Evolutionary conservation across 495 filamentous ascomycete species (phyloP), one percentile per base, ranked within the genome.

Genomic region (Podospora appendiculata): DNA sequence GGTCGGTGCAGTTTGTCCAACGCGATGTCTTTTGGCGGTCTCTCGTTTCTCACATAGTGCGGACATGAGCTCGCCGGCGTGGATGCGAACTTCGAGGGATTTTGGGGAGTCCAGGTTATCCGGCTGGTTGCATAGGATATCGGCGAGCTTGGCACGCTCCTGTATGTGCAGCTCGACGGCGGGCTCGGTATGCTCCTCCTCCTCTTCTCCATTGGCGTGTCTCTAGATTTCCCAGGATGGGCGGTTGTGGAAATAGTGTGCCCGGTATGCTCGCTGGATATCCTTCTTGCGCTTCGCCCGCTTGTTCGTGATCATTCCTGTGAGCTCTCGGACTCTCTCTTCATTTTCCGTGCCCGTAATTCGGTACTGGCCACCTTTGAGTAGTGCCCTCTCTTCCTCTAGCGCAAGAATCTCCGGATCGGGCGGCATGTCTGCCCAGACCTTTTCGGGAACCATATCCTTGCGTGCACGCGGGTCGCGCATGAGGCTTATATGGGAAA

Each of bases 401-500:
- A 64, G 56, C 8, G 46, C 42, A 16, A n/a, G 35, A 25, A 64
- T 64, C 45, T 51, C 47, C 18, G 53, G 61, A 45, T 64, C 58
- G 0, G 56, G 50, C 14, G 50, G 50, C 19, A 59, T 13, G 25
- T 41, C 47, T 1, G 4, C 25, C 54, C 52, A 58, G 4, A 61
- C 44, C 41, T 64, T 47, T 12, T 57, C 50, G 10, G 61, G 61
- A 1, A 61, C 59, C 46, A 57, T 51, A 35, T 59, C 49, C 16
- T 10, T 44, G 0, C 34, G 49, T 0, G 61, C 56, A 32, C 58
- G 61, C 13, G 55, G 61, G 44, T 64, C 56, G 19, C 58, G 54
- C n/a, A 54, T 61, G 12, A 64, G 41, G 50, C 58, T 64, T 17
- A 64, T 52, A 40, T 64, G 53, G 17, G 58, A 41, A 10, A 61